Evolutionary conservation across 2,329 filamentous ascomycete species (phyloP).

Genomic region (Colletotrichum higginsianum): DNA sequence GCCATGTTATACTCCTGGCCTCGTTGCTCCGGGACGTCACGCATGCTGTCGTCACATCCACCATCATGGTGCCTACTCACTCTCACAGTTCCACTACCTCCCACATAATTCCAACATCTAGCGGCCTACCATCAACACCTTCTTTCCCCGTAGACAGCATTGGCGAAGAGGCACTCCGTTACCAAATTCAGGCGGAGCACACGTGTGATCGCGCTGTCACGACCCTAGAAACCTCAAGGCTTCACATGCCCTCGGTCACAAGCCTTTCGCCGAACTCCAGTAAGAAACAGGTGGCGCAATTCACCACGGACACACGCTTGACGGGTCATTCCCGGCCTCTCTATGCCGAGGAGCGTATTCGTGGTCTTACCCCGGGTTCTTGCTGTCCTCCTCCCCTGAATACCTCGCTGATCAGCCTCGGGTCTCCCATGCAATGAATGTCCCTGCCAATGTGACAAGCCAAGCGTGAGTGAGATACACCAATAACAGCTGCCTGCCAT

Average conservation of each 20-base stretch:
- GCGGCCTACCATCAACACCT: constrained; percentile 16
- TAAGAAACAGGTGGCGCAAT: neutral
- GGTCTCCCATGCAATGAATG: constrained; percentile 32
- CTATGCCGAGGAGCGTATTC: constrained; percentile 31
- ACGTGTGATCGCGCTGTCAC: constrained; percentile 25
- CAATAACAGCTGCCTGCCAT: constrained; percentile 4
- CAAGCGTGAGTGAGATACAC: constrained; percentile 1
- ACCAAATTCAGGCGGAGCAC: constrained; percentile 6
- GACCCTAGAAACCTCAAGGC: neutral
- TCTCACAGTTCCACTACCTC: constrained; percentile 6
- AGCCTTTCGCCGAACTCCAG: neutral
- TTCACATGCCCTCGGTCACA: constrained; percentile 32
- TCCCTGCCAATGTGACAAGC: constrained; percentile 25
- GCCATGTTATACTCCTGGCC: constrained; percentile 18
- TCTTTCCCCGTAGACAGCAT: constrained; percentile 21
- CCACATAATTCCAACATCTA: neutral
- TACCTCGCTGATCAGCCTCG: constrained; percentile 24
- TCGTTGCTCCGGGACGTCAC: neutral
- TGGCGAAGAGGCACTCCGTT: neutral
- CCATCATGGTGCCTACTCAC: neutral
- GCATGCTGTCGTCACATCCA: neutral
- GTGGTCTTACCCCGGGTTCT: constrained; percentile 28
- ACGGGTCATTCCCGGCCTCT: neutral
- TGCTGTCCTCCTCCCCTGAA: constrained; percentile 3
- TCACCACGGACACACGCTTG: constrained; percentile 23